Percentiles rank a stretch among this genome's conserved stretches.
Evolutionary conservation across 169 alveolate species (phyloP).

Genomic region (Cryptosporidium ubiquitum): DNA sequence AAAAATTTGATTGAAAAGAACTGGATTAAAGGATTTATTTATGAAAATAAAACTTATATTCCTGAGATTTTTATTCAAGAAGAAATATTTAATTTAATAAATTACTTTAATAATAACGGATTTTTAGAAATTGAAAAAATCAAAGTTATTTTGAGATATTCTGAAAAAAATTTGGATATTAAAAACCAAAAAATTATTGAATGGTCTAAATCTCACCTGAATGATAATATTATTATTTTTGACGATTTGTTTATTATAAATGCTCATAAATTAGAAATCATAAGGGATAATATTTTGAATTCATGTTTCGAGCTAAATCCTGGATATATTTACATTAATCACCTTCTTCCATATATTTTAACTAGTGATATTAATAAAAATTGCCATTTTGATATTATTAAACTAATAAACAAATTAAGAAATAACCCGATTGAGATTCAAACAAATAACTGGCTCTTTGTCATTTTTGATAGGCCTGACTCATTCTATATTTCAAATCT

Average conservation of each 20-base stretch:
- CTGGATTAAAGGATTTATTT: slow-evolving; percentile 6
- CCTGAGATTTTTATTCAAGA: neutral
- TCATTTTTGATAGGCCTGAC: neutral
- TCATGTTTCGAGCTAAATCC: slow-evolving; percentile 11
- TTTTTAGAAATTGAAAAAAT: slow-evolving; percentile 10
- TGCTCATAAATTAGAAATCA: neutral
- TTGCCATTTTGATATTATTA: neutral
- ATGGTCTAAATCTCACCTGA: neutral
- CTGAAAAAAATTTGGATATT: neutral
- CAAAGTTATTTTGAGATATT: neutral
- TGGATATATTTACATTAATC: neutral
- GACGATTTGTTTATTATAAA: neutral
- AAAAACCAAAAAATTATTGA: neutral
- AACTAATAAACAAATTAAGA: neutral
- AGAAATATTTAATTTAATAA: neutral
- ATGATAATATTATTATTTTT: neutral
- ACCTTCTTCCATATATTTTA: slow-evolving; percentile 14
- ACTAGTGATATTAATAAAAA: neutral
- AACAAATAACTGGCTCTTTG: neutral
- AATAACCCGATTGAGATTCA: neutral
- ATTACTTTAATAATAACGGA: slow-evolving; percentile 1
- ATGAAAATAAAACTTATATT: neutral
- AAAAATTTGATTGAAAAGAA: neutral
- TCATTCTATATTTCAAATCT: neutral
- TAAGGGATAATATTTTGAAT: neutral